A percentile compares a stretch with the other conserved stretches of the same genome.
These are phyloP conservation scores for Elsinoe ampelina DNA, from an alignment of 2,329 filamentous ascomycete genomes.

Conservation along the genomic window DNA sequence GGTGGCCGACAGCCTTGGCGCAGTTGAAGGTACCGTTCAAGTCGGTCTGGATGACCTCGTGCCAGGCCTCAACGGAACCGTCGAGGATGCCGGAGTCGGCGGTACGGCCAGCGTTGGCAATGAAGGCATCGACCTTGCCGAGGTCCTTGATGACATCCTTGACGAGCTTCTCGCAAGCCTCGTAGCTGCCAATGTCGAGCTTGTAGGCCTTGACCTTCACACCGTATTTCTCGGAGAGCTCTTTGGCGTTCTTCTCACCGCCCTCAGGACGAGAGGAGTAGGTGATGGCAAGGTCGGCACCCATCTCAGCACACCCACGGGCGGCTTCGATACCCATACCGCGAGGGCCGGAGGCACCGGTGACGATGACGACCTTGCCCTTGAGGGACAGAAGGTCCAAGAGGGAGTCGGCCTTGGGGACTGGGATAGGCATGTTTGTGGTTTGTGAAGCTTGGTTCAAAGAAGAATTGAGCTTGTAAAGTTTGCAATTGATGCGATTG, in stretches of 20 bases:
- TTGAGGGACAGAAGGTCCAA: constrained; percentile 46
- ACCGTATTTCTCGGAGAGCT: constrained; percentile 50
- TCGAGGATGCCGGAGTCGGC: constrained; percentile 61
- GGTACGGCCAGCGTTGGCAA: constrained; percentile 62
- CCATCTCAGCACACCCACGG: constrained; percentile 55
- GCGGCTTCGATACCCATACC: constrained; percentile 61
- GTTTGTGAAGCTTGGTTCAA: constrained; percentile 8
- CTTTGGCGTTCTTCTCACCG: constrained; percentile 57
- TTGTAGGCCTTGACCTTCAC: constrained; percentile 61
- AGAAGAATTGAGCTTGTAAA: not conserved
- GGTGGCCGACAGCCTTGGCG: constrained; percentile 75
- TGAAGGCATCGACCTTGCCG: constrained; percentile 57
- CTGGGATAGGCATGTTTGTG: constrained; percentile 18
- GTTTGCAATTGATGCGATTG: constrained; percentile 10
- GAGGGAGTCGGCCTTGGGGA: constrained; percentile 46
- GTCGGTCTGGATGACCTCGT: constrained; percentile 76
- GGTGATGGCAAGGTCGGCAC: constrained; percentile 57
- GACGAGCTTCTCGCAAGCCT: constrained; percentile 48
- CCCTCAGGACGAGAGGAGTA: constrained; percentile 53
- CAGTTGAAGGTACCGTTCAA: constrained; percentile 80
- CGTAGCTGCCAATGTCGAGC: constrained; percentile 50
- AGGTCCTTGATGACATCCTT: constrained; percentile 58
- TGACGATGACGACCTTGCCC: constrained; percentile 45
- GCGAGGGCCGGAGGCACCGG: constrained; percentile 50
- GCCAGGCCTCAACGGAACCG: constrained; percentile 59